Conservation (phyloP, 371 early-diverging fungal species). For the Lichtheimia ramosa region DNA sequence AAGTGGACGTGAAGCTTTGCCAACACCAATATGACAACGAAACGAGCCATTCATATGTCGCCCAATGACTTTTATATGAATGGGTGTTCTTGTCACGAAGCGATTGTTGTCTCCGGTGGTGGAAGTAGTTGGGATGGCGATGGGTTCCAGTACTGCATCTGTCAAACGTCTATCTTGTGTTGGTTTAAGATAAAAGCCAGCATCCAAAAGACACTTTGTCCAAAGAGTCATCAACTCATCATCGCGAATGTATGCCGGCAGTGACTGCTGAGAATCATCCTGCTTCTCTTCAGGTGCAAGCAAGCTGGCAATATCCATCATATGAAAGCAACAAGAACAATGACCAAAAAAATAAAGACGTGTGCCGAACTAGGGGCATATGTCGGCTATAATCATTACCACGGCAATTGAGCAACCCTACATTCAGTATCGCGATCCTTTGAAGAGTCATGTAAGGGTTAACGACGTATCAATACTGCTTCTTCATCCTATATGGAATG, state of each 20-base stretch:
- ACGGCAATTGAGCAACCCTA: too few species aligned
- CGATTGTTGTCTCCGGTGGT: neutral
- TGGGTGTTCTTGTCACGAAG: slow-evolving; percentile 18
- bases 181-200: slow-evolving; percentile 21
- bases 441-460: too few species aligned
- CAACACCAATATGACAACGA: slow-evolving; percentile 43
- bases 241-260: slow-evolving; percentile 16
- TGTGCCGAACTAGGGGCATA: too few species aligned
- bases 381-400: too few species aligned
- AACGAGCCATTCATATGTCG: slow-evolving; percentile 43
- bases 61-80: slow-evolving; percentile 42
- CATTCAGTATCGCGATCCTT: too few species aligned
- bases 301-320: neutral
- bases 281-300: slow-evolving; percentile 1
- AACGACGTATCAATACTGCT: too few species aligned
- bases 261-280: neutral
- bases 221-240: slow-evolving; percentile 27
- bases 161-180: slow-evolving; percentile 28
- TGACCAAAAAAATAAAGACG: too few species aligned
- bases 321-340: too few species aligned
- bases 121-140: neutral
- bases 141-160: slow-evolving; percentile 23
- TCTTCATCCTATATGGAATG: too few species aligned
- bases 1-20: slow-evolving; percentile 44
- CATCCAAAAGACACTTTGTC: slow-evolving; percentile 18